phyloP scores from a whole-genome alignment of 2,329 filamentous ascomycete species.

The Simplicillium aogashimaense region DNA sequence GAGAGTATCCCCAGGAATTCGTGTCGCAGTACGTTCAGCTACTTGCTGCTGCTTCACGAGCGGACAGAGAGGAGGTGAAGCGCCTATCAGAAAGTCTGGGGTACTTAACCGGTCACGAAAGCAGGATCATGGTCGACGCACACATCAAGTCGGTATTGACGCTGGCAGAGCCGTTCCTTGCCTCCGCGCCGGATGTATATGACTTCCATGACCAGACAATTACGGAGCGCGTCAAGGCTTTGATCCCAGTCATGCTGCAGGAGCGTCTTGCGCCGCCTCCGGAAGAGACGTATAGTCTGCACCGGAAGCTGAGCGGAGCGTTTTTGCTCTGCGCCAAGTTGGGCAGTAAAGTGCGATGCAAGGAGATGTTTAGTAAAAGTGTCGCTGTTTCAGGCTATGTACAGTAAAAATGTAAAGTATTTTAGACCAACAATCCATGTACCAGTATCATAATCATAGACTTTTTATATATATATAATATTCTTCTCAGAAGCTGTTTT shows the following conservation, averaged over 20 bases:
- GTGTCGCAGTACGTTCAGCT: constrained; percentile 71
- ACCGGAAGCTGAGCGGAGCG: constrained; percentile 89
- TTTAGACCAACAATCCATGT: not conserved
- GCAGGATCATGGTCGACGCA: constrained; percentile 75
- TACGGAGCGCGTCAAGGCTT: constrained; percentile 76
- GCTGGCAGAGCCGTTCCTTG: constrained; percentile 82
- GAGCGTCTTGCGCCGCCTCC: constrained; percentile 85
- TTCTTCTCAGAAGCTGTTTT: constrained; percentile 1
- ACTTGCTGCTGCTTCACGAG: constrained; percentile 66
- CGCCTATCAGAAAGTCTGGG: constrained; percentile 67
- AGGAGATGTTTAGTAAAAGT: constrained; percentile 63
- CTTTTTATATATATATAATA: constrained; percentile 1
- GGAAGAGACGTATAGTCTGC: constrained; percentile 93
- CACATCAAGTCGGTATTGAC: constrained; percentile 84
- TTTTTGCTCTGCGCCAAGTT: constrained; percentile 85
- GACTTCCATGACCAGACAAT: constrained; percentile 94
- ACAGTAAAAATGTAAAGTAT: constrained; percentile 3
- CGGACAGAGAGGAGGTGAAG: constrained; percentile 54
- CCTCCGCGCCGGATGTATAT: constrained; percentile 69
- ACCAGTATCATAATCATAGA: not conserved
- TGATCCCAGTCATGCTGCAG: constrained; percentile 88
- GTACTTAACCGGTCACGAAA: constrained; percentile 88
- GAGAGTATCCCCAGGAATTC: constrained; percentile 75
- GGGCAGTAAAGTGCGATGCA: constrained; percentile 73
- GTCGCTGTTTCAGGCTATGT: constrained; percentile 25